Percentiles rank a stretch among this genome's conserved stretches.
phyloP scores from a whole-genome alignment of 495 filamentous ascomycete species.

The Trichoderma virens region DNA sequence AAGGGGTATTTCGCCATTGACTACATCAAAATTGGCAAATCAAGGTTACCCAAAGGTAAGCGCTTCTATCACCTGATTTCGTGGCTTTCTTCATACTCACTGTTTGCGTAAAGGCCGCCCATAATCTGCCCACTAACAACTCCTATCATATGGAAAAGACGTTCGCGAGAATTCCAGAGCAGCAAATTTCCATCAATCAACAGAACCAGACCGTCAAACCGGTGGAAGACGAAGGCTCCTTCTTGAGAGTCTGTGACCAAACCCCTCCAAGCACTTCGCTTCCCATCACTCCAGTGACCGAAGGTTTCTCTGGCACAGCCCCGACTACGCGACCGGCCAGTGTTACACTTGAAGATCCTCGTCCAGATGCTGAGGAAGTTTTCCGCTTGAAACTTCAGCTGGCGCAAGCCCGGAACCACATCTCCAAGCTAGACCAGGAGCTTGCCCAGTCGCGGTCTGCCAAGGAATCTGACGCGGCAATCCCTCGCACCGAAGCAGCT shows the following conservation, averaged over 20 bases:
- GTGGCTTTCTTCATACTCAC: constrained; percentile 26
- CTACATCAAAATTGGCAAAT: constrained; percentile 42
- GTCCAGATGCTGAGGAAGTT: constrained; percentile 32
- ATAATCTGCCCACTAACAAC: constrained; percentile 30
- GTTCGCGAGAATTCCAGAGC: constrained; percentile 60
- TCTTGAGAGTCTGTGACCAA: constrained; percentile 31
- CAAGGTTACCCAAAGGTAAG: constrained; percentile 39
- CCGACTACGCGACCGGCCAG: constrained; percentile 40
- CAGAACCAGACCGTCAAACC: constrained; percentile 43
- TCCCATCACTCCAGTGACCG: constrained; percentile 51
- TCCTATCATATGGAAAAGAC: constrained; percentile 49
- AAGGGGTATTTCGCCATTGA: constrained; percentile 35
- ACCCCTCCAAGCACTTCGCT: constrained; percentile 44
- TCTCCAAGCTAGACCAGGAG: constrained; percentile 77
- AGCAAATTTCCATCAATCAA: constrained; percentile 49
- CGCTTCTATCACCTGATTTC: neutral
- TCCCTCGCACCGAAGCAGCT: constrained; percentile 11
- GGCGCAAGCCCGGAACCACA: constrained; percentile 66
- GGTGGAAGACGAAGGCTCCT: constrained; percentile 34
- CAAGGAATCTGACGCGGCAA: constrained; percentile 12
- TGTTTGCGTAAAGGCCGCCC: constrained; percentile 41
- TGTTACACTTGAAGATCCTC: constrained; percentile 26
- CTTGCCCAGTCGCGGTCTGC: constrained; percentile 61
- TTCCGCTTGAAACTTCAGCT: constrained; percentile 62
- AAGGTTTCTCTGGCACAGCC: constrained; percentile 39